Base-by-base conservation (phyloP, 2,329 filamentous ascomycete genomes). In the Colletotrichum sp. region DNA sequence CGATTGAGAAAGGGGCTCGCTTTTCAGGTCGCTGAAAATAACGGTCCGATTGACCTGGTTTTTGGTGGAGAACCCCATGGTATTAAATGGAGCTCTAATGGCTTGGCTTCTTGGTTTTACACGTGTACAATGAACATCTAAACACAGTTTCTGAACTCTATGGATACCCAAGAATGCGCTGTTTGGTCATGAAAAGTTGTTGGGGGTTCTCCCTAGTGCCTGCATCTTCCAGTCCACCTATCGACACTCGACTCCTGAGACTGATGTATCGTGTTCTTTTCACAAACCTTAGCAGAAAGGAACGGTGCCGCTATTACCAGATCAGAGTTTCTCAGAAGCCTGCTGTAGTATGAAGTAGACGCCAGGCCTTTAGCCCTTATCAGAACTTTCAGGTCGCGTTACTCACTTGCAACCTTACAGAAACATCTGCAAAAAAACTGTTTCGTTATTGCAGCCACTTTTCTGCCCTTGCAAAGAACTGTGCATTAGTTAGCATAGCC, bases 41-140 rank as follows among this genome's bases (percentile, higher is more conserved):
- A 74, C 70, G 74, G 74, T 65, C 74, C 74, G 74, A 76, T 34
- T 76, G 43, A 32, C 64, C 60, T 39, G 70, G 52, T 48, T n/a
- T 48, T 52, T 73, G 32, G 67, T 74, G 70, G 74, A n/a, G 70
- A 69, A 36, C 13, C 13, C 15, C 18, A 16, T 52, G 30, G 55
- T 59, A 43, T 65, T 65, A 73, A 55, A 28, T 76, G 74, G 74
- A 60, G 57, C 60, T 65, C 36, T 10, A 39, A 32, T 30, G 74
- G 59, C 74, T 76, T 76, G 74, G 74, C 70, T 69, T 59, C 65
- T 52, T 64, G 64, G 26, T 32, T 30, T 52, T 66, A 28, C 36
- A 66, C 63, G 63, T 30, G 36, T 66, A 66, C 63, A 21, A n/a
- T 12, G 8, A 39, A 3, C 10, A 26, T 21, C 28, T 21, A 24